These are phyloP conservation scores for Cicer chorassanicum DNA, from an alignment of 306 rosid species.

Conservation along the genomic window DNA sequence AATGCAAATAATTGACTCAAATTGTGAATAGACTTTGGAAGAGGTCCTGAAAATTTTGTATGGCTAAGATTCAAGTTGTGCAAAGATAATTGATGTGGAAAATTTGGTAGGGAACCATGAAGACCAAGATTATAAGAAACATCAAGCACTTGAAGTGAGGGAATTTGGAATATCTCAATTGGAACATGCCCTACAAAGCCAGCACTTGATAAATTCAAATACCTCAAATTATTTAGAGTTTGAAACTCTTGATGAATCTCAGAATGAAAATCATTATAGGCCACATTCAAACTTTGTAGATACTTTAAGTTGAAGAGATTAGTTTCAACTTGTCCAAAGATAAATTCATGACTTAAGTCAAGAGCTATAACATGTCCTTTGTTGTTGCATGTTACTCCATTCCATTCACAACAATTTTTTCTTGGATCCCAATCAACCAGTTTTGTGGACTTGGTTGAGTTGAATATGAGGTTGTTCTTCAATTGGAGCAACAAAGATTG, in stretches of 20 bases:
- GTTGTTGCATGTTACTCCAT: slow-evolving; percentile 9
- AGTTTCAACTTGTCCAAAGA: not conserved
- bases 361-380: slow-evolving; percentile 7
- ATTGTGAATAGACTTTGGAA: slow-evolving; percentile 34
- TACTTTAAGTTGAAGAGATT: no score
- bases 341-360: slow-evolving; percentile 8
- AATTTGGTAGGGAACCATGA: slow-evolving; percentile 45
- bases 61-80: slow-evolving; percentile 9
- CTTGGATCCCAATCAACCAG: slow-evolving; percentile 1
- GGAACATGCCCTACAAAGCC: not conserved
- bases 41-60: slow-evolving; percentile 43
- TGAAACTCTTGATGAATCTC: no score
- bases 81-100: slow-evolving; percentile 32
- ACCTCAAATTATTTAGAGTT: no score
- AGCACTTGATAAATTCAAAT: no score
- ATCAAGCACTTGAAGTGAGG: slow-evolving; percentile 31
- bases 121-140: slow-evolving; percentile 37
- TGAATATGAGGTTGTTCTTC: not conserved
- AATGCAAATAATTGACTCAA: slow-evolving; percentile 36
- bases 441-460: not conserved
- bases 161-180: slow-evolving; percentile 3
- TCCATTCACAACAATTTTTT: slow-evolving; percentile 4
- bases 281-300: no score
- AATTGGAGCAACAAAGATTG: slow-evolving; percentile 20
- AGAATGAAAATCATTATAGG: no score